A percentile compares a stretch with the other conserved stretches of the same genome.
phyloP scores from a whole-genome alignment of 768 basidiomycete species.

The Collybia sordida region DNA sequence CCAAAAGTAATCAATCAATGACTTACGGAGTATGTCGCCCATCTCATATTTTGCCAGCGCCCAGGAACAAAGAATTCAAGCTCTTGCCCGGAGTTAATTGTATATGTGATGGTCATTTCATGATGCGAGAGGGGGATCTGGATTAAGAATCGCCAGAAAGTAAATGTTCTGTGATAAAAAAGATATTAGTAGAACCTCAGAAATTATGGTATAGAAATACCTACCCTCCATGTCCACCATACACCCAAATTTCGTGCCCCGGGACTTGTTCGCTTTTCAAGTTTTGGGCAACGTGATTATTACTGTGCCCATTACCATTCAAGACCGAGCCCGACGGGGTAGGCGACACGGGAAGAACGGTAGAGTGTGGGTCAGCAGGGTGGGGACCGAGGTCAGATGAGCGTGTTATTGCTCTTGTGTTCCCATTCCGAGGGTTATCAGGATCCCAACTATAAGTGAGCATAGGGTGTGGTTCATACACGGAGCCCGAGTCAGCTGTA shows the following conservation, averaged over 20 bases:
- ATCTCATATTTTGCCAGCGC: slow-evolving; percentile 79
- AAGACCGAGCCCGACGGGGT: slow-evolving; percentile 5
- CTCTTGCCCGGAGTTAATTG: slow-evolving; percentile 76
- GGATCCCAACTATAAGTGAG: slow-evolving; percentile 78
- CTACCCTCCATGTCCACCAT: slow-evolving; percentile 55
- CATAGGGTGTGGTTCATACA: slow-evolving; percentile 72
- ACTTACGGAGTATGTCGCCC: slow-evolving; percentile 84
- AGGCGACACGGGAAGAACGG: slow-evolving; percentile 30
- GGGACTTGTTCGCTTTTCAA: slow-evolving; percentile 40
- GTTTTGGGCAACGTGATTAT: slow-evolving; percentile 26
- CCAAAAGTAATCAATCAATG: not conserved
- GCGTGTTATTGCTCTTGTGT: slow-evolving; percentile 15
- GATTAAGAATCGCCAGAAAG: slow-evolving; percentile 94
- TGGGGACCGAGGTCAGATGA: slow-evolving; percentile 68
- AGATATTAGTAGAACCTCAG: not conserved
- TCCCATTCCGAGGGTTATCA: slow-evolving; percentile 25
- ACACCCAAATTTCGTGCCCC: slow-evolving; percentile 76
- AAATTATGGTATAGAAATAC: slow-evolving; percentile 16
- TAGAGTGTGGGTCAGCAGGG: slow-evolving; percentile 71
- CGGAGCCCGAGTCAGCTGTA: slow-evolving; percentile 77
- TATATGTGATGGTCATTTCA: slow-evolving; percentile 81
- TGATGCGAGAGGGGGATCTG: slow-evolving; percentile 68
- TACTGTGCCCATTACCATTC: slow-evolving; percentile 17
- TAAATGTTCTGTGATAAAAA: slow-evolving; percentile 59
- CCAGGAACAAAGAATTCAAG: slow-evolving; percentile 86